Conservation (phyloP, 2,329 filamentous ascomycete genomes). For the Ambrosiella beaveri region DNA sequence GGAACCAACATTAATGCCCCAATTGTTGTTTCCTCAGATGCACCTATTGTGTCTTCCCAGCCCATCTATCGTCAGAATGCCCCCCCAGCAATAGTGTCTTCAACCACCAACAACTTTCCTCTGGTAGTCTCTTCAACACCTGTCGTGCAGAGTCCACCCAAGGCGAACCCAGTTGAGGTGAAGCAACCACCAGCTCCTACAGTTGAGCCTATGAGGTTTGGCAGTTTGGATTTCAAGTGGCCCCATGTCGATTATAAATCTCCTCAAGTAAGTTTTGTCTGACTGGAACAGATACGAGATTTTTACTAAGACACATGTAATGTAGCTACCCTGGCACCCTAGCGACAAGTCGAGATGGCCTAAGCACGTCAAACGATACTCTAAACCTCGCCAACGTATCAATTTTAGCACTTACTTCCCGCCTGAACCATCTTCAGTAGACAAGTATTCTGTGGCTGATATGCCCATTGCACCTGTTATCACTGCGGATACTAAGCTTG, state of each 20-base stretch:
- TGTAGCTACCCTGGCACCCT: not conserved
- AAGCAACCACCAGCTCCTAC: not conserved
- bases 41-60: slow-evolving; percentile 12
- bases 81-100: slow-evolving; percentile 6
- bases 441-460: not conserved
- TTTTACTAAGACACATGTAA: not conserved
- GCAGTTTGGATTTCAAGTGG: too few species aligned
- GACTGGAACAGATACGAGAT: too few species aligned
- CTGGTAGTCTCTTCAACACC: slow-evolving; percentile 1
- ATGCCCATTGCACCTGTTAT: not conserved
- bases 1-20: not conserved
- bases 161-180: not conserved
- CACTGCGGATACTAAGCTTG: not conserved
- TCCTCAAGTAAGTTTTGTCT: too few species aligned
- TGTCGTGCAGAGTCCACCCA: not conserved
- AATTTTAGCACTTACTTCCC: not conserved
- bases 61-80: slow-evolving; percentile 1
- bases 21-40: slow-evolving; percentile 5
- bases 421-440: not conserved
- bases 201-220: not conserved
- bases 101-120: not conserved
- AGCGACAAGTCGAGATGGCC: not conserved
- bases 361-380: not conserved
- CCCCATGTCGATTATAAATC: too few species aligned
- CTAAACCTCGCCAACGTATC: not conserved